A percentile compares a stretch with the other conserved stretches of the same genome.
These are phyloP conservation scores for Ustanciosporium gigantosporum DNA, from an alignment of 1,284 basidiomycete genomes.

Conservation along the genomic window DNA sequence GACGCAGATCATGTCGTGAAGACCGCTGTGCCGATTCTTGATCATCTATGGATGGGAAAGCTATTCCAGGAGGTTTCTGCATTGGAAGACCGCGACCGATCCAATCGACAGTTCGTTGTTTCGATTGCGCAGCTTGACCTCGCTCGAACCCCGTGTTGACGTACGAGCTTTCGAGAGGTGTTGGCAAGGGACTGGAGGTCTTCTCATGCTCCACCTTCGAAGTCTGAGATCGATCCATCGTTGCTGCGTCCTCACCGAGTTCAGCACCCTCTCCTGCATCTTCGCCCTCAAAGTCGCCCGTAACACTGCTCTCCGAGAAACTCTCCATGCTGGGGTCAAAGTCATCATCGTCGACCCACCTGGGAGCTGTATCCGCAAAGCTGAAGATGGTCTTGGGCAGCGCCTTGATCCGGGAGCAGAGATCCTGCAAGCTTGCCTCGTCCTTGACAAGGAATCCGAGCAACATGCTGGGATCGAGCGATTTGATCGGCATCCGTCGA, in stretches of 20 bases:
- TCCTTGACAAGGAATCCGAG: conserved; percentile 85
- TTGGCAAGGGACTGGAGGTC: background rate
- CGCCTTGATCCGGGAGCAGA: conserved; percentile 67
- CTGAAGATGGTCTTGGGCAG: conserved; percentile 58
- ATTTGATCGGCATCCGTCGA: conserved; percentile 85
- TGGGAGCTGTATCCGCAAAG: conserved; percentile 73
- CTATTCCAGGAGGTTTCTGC: conserved; percentile 9
- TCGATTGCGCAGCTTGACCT: background rate
- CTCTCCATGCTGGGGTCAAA: conserved; percentile 71
- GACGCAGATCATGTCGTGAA: conserved; percentile 14
- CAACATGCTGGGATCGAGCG: conserved; percentile 95
- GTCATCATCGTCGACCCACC: conserved; percentile 78
- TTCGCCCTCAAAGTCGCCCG: conserved; percentile 14
- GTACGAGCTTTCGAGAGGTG: no score
- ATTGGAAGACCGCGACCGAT: conserved; percentile 11
- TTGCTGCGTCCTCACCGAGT: background rate
- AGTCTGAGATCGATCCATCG: background rate
- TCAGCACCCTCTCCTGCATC: conserved; percentile 1
- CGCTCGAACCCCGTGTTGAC: no score
- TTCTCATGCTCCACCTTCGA: no score
- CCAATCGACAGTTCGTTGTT: conserved; percentile 27
- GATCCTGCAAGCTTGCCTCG: conserved; percentile 81
- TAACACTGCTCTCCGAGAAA: conserved; percentile 43
- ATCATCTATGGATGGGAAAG: conserved; percentile 34
- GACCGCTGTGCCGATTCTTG: conserved; percentile 9